Percentiles rank a stretch among this genome's conserved stretches.
phyloP scores from a whole-genome alignment of 208 protist genomes.

The Crithidia expoeki region DNA sequence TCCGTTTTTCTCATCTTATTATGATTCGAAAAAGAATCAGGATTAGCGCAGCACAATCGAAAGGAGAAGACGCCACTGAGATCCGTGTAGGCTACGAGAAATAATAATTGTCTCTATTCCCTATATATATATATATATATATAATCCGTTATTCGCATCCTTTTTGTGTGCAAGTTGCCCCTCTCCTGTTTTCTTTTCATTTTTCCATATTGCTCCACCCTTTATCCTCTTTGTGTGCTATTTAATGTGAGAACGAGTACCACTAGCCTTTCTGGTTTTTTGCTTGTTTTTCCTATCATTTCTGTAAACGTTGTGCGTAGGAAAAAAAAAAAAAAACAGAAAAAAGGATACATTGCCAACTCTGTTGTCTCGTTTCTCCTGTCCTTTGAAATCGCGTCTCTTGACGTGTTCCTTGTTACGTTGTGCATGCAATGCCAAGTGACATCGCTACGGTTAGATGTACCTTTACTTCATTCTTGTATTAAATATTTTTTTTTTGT shows the following conservation, averaged over 20 bases:
- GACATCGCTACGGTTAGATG: slow-evolving; percentile 1
- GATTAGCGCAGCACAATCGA: too few relatives aligned
- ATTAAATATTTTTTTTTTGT: background rate
- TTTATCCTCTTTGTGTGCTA: background rate
- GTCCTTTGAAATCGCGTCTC: slow-evolving; percentile 3
- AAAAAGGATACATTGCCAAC: too few relatives aligned
- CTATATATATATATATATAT: slow-evolving; percentile 16
- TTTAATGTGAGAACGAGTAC: too few relatives aligned
- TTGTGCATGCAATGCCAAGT: background rate
- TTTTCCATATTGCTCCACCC: slow-evolving; percentile 8
- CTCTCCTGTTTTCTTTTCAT: slow-evolving; percentile 5
- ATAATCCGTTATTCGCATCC: background rate
- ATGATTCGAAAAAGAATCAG: too few relatives aligned
- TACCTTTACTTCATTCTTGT: background rate
- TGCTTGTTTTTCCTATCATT: too few relatives aligned
- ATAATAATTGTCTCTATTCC: too few relatives aligned
- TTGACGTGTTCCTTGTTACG: background rate
- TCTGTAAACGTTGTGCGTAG: too few relatives aligned
- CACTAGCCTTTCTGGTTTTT: too few relatives aligned
- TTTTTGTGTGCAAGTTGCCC: background rate
- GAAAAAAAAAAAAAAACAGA: too few relatives aligned
- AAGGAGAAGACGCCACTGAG: too few relatives aligned
- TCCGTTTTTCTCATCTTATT: too few relatives aligned
- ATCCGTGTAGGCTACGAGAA: too few relatives aligned
- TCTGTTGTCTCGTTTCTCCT: background rate